Evolutionary conservation across 140 eudicot genomes (phyloP), one percentile per base, ranked within the genome.

Genomic region (Stevia rebaudiana): DNA sequence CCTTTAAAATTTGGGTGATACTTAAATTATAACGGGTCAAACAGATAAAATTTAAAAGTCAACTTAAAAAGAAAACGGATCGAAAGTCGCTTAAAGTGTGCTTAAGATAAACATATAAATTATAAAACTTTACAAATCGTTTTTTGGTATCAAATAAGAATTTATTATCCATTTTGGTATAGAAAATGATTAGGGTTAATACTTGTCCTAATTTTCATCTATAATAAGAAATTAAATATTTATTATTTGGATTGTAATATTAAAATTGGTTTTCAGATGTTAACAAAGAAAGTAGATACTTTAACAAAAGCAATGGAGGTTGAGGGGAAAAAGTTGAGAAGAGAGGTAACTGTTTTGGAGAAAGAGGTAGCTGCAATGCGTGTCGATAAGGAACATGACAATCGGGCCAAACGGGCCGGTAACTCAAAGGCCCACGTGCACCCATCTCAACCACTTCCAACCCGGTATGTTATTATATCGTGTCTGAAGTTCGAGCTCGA

Each of bases 351-450:
- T 76, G 95, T 86, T 10, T 83, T 88, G 96, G 98, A 92, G 79
- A 92, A 92, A 78, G 98, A 92, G 80, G 95, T 92, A 53, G 85
- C 96, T 67, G 94, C 96, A 3, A 88, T 92, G 89, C 98, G 96
- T 43, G 70, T 81, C 6, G 96, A 88, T 7, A 92, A 85, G 67
- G 98, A 92, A 63, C 95, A 88, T 18, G 98, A 91, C 48, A 85
- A 43, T 37, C 84, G 80, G 49, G 84, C 79, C 48, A 85, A 77
- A 61, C 78, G 96, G 17, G 76, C 80, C n/a, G 95, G 84, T 28
- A 81, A 59, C 78, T 69, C 92, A n/a, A 91, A 75, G 78, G 84
- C 63, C 62, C 73, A 90, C 9, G 83, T 71, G 28, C 79, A 65
- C 78, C 79, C 82, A 56, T 78, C 97, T 67, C 94, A 82, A 76